Evolutionary conservation across 2,329 filamentous ascomycete species (phyloP).

Genomic region (Penicillium vulpinum): DNA sequence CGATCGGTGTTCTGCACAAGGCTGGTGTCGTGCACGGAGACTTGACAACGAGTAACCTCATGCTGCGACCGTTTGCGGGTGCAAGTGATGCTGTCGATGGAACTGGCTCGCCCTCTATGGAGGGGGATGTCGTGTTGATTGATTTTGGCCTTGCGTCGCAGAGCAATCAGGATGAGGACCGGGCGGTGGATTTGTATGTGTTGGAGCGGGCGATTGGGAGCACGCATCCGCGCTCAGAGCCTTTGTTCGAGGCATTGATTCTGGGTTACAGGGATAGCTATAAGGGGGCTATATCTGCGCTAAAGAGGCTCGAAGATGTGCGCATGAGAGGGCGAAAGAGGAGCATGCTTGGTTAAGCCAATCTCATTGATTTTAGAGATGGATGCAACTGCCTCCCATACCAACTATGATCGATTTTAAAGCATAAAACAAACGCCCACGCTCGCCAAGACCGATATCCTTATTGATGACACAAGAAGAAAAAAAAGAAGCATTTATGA

Average conservation of each 20-base stretch:
- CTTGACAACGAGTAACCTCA: slow-evolving; percentile 95
- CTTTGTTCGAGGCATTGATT: slow-evolving; percentile 71
- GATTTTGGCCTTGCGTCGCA: slow-evolving; percentile 90
- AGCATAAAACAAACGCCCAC: slow-evolving; percentile 21
- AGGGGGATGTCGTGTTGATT: slow-evolving; percentile 83
- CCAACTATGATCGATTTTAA: slow-evolving; percentile 13
- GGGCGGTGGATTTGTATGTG: slow-evolving; percentile 94
- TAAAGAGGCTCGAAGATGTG: slow-evolving; percentile 87
- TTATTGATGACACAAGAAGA: not conserved
- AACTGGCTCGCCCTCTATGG: slow-evolving; percentile 36
- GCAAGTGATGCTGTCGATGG: slow-evolving; percentile 16
- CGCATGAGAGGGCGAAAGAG: slow-evolving; percentile 91
- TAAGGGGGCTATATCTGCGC: slow-evolving; percentile 70
- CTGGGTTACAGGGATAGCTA: slow-evolving; percentile 71
- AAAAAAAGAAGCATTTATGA: slow-evolving; percentile 19
- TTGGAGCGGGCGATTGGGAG: slow-evolving; percentile 91
- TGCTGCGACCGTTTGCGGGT: slow-evolving; percentile 59
- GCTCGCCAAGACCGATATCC: slow-evolving; percentile 21
- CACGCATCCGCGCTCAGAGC: slow-evolving; percentile 84
- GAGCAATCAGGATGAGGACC: slow-evolving; percentile 81
- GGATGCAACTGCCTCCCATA: slow-evolving; percentile 1
- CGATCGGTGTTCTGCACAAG: slow-evolving; percentile 74
- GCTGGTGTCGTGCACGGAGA: slow-evolving; percentile 92
- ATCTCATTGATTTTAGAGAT: slow-evolving; percentile 10
- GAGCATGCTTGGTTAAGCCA: slow-evolving; percentile 84